A percentile compares a stretch with the other conserved stretches of the same genome.
These are phyloP conservation scores for Coniochaeta prunicola DNA, from an alignment of 2,329 filamentous ascomycete species.

Conservation along the genomic window DNA sequence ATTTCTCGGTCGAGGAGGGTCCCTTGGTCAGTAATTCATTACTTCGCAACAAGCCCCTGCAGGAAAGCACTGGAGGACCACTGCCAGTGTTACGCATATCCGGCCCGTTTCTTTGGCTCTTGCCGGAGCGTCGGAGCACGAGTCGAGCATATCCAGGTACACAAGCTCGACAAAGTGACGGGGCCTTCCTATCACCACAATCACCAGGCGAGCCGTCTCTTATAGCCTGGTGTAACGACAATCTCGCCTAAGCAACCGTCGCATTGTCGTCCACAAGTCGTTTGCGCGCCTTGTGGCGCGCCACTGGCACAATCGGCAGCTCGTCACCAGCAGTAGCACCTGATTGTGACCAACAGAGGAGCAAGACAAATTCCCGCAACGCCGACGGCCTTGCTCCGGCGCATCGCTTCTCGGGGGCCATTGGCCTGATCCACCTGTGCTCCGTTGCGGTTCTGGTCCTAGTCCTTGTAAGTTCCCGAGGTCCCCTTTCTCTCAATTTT, in stretches of 20 bases:
- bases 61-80: not conserved
- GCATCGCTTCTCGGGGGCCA: slow-evolving; percentile 5
- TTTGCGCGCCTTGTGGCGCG: slow-evolving; percentile 19
- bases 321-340: slow-evolving; percentile 11
- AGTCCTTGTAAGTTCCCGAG: slow-evolving; percentile 21
- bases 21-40: not conserved
- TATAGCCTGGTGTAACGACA: not conserved
- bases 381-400: slow-evolving; percentile 5
- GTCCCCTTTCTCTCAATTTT: slow-evolving; percentile 4
- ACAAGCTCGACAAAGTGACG: not conserved
- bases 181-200: not conserved
- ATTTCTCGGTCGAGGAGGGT: not conserved
- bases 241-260: slow-evolving; percentile 7
- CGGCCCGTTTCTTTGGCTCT: not conserved
- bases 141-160: not conserved
- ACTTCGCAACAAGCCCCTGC: not conserved
- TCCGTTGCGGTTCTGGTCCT: slow-evolving; percentile 21
- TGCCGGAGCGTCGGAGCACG: not conserved
- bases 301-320: slow-evolving; percentile 12
- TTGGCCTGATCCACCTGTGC: slow-evolving; percentile 19
- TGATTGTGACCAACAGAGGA: slow-evolving; percentile 4
- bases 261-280: slow-evolving; percentile 16
- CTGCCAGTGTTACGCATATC: not conserved
- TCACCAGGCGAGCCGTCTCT: not conserved
- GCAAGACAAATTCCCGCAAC: slow-evolving; percentile 9